These are phyloP conservation scores for Phytopythium delawarense DNA, from an alignment of 352 stramenopile species.

Conservation along the genomic window DNA sequence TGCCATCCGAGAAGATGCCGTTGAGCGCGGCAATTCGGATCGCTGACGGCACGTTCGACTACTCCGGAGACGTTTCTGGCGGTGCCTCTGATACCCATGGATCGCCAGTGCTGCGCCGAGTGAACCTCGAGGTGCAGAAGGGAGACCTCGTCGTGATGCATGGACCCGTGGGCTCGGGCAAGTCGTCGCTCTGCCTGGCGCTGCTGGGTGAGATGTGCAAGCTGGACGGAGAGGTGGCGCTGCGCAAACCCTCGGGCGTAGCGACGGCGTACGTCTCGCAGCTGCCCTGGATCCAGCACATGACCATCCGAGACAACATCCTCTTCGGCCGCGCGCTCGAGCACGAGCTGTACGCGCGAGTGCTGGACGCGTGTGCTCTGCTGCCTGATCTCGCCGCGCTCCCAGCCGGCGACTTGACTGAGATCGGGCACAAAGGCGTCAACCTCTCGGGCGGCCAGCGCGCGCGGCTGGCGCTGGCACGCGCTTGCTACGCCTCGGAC, in stretches of 20 bases:
- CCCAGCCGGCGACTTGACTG: conserved; percentile 76
- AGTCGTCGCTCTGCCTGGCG: conserved; percentile 48
- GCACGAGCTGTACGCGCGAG: conserved; percentile 21
- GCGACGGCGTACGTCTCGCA: conserved; percentile 57
- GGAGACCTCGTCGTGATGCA: conserved; percentile 53
- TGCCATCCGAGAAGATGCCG: conserved; percentile 20
- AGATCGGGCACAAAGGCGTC: conserved; percentile 93
- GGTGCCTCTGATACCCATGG: conserved; percentile 6
- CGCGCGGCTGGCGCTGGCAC: conserved; percentile 42
- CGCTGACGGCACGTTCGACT: conserved; percentile 30
- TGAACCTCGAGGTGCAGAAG: conserved; percentile 35
- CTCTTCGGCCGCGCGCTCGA: conserved; percentile 69
- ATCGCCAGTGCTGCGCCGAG: conserved; percentile 18
- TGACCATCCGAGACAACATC: conserved; percentile 89
- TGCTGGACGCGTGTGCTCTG: conserved; percentile 63
- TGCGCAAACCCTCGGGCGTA: conserved; percentile 21
- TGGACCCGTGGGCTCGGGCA: conserved; percentile 45
- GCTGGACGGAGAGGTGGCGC: conserved; percentile 22
- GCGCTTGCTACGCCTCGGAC: conserved; percentile 38
- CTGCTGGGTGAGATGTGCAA: conserved; percentile 86
- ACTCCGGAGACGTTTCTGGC: conserved; percentile 5
- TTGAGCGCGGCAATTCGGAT: conserved; percentile 22
- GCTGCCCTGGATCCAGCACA: conserved; percentile 90
- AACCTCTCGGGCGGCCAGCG: conserved; percentile 92
- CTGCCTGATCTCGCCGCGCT: conserved; percentile 72